Conservation (phyloP, 2,329 filamentous ascomycete genomes). For the Samsoniella hepiali region DNA sequence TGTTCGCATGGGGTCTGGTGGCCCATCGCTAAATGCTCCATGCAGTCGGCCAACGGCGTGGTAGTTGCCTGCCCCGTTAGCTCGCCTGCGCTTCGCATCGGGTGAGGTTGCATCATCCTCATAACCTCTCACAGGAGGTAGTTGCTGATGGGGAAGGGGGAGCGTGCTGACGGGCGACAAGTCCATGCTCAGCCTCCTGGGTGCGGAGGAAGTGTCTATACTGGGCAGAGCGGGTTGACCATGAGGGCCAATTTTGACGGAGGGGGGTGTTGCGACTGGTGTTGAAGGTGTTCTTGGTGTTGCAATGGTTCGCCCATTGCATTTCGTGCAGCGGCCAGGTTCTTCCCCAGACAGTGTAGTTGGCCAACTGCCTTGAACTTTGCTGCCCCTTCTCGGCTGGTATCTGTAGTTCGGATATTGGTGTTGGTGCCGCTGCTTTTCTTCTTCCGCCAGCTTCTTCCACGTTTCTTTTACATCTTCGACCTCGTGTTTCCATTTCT, state of each 20-base stretch:
- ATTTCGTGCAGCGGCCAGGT: constrained; percentile 63
- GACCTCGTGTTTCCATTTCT: constrained; percentile 80
- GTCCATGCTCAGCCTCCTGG: constrained; percentile 30
- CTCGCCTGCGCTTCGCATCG: constrained; percentile 62
- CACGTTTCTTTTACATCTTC: constrained; percentile 76
- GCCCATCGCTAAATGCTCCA: constrained; percentile 19
- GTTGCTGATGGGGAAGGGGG: constrained; percentile 24
- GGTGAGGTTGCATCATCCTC: constrained; percentile 43
- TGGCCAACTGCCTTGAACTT: constrained; percentile 31
- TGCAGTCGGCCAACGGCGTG: constrained; percentile 25
- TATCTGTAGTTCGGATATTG: constrained; percentile 95
- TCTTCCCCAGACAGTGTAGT: constrained; percentile 43
- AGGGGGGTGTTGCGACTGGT: constrained; percentile 38
- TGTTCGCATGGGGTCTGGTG: constrained; percentile 22
- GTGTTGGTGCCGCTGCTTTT: constrained; percentile 83
- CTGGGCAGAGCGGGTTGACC: constrained; percentile 22
- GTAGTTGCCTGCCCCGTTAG: constrained; percentile 42
- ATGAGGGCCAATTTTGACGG: constrained; percentile 28
- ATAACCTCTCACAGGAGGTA: constrained; percentile 26
- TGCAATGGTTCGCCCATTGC: constrained; percentile 64
- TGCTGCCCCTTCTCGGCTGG: constrained; percentile 68
- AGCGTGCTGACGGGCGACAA: constrained; percentile 25
- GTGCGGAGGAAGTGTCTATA: constrained; percentile 26
- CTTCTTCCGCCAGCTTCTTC: constrained; percentile 88
- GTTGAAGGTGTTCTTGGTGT: constrained; percentile 58